Evolutionary conservation across 2,329 filamentous ascomycete genomes (phyloP), one percentile per base, ranked within the genome.

Genomic region (Ascochyta rabiei): DNA sequence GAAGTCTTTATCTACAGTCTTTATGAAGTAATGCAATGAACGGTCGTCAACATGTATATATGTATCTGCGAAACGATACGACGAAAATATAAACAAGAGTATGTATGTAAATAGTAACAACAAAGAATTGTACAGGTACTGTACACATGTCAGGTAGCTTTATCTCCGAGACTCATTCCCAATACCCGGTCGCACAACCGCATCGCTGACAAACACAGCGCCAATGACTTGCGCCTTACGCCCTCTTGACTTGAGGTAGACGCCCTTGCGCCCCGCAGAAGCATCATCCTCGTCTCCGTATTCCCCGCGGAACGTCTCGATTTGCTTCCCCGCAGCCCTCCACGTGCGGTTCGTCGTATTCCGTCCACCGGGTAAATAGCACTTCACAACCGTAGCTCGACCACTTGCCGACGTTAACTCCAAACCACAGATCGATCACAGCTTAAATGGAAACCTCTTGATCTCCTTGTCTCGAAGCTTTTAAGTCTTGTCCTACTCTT

Each of bases 291-390:
- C 39, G 50, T 54, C 44, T 39, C 43, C 16, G 24, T 43, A 7
- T 48, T n/a, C 28, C 30, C 30, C 24, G 19, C 45, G 40, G 51
- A 7, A 31, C 37, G 28, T 16, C 35, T 24, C 35, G 18, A 54
- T 54, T 45, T 40, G 52, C 7, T 34, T 41, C 34, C 34, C 46
- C 46, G 30, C 23, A 7, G n/a, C 13, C 35, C 28, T 38, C 40
- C 51, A 45, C 34, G 26, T 44, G 39, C 5, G 34, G 19, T 8
- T 30, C 12, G 19, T 42, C 24, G 6, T 34, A 19, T 21, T 40
- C 28, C 35, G 23, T 41, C 52, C 52, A 54, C 52, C 52, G 52
- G 52, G 19, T 54, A 54, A 54, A 54, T 28, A 45, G 52, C 34
- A 54, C 40, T 40, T 13, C 48, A 49, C 15, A 49, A 41, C 52